Conservation (phyloP, 345 rosid genomes). For the Lumnitzera littorea region DNA sequence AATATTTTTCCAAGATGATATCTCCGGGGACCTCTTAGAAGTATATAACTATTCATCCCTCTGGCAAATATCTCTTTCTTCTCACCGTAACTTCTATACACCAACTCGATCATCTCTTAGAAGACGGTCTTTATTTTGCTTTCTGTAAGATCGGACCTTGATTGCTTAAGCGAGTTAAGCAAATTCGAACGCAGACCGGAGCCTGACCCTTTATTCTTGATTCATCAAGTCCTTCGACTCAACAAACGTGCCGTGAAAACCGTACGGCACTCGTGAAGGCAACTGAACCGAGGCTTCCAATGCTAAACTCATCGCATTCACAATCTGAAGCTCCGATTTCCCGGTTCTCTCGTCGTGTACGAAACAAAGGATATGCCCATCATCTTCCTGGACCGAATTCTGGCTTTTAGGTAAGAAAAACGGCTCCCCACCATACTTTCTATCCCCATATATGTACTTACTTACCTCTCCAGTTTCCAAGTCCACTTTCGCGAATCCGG, state of each 20-base stretch:
- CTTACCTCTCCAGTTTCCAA: slow-evolving; percentile 10
- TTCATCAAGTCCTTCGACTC: slow-evolving; percentile 12
- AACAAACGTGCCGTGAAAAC: slow-evolving; percentile 17
- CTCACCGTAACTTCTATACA: too few relatives aligned
- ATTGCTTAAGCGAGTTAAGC: too few relatives aligned
- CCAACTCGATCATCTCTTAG: too few relatives aligned
- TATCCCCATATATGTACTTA: slow-evolving; percentile 10
- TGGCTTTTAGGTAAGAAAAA: slow-evolving; percentile 8
- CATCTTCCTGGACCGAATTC: slow-evolving; percentile 5
- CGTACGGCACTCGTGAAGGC: slow-evolving; percentile 18
- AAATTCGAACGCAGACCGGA: too few relatives aligned
- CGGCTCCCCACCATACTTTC: slow-evolving; percentile 14
- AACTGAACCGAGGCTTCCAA: slow-evolving; percentile 10
- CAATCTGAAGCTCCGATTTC: slow-evolving; percentile 15
- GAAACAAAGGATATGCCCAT: slow-evolving; percentile 13
- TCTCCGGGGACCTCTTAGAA: too few relatives aligned
- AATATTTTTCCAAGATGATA: too few relatives aligned
- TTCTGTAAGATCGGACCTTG: too few relatives aligned
- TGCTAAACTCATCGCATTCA: slow-evolving; percentile 9
- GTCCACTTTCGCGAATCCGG: slow-evolving; percentile 16
- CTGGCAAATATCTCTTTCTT: too few relatives aligned
- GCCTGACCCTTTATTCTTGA: neutral
- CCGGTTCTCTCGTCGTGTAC: slow-evolving; percentile 13
- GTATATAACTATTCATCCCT: too few relatives aligned
- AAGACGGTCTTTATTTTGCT: too few relatives aligned